Evolutionary conservation across 2,329 filamentous ascomycete species (phyloP).

Genomic region (Talaromyces islandicus): DNA sequence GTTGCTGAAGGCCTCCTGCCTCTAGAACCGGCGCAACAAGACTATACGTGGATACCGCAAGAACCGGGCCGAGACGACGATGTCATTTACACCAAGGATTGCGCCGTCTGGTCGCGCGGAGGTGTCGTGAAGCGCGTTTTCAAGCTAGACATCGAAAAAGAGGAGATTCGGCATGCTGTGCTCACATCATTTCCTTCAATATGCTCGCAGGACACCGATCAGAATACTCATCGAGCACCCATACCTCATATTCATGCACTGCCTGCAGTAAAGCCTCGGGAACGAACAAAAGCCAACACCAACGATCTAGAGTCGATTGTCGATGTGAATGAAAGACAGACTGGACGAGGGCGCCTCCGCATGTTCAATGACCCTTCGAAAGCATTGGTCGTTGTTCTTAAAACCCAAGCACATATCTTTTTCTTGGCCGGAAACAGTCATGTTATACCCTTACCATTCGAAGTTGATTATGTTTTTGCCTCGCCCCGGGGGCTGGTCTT

Average conservation of each 20-base stretch:
- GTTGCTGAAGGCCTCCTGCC: constrained; percentile 73
- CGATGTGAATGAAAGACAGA: constrained; percentile 15
- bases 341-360: not conserved
- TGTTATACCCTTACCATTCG: constrained; percentile 88
- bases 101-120: constrained; percentile 85
- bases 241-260: not conserved
- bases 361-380: constrained; percentile 30
- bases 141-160: constrained; percentile 79
- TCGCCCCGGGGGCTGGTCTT: constrained; percentile 78
- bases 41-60: constrained; percentile 68
- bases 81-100: constrained; percentile 65
- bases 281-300: constrained; percentile 14
- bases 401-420: constrained; percentile 88
- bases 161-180: constrained; percentile 77
- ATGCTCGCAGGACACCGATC: constrained; percentile 14
- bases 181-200: constrained; percentile 71
- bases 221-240: not conserved
- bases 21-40: constrained; percentile 55
- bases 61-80: constrained; percentile 58
- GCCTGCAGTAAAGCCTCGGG: not conserved
- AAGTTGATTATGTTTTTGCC: constrained; percentile 80
- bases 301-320: constrained; percentile 10
- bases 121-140: constrained; percentile 80
- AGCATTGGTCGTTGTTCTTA: constrained; percentile 84
- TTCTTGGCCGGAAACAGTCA: constrained; percentile 84